Evolutionary conservation across 106 monocot species (phyloP), one percentile per base, ranked within the genome.

Genomic region (Dendrobium nobile): DNA sequence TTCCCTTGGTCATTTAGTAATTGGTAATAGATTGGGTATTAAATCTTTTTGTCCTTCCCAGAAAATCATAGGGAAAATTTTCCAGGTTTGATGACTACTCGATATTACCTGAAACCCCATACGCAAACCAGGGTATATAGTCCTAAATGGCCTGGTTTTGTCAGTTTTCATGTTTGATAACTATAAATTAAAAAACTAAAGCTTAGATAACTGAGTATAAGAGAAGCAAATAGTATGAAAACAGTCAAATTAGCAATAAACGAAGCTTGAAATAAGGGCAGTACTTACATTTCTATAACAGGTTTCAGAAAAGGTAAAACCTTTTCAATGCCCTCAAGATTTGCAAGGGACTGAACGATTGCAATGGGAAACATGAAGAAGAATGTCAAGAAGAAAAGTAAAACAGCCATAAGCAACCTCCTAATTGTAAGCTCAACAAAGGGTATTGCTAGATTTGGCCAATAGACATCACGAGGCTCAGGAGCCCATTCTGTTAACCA

Each of bases 401-500:
- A 81, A 51, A 96, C 85, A 70, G 89, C 86, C 85, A 93, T 91
- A 54, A 91, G 81, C 79, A 93, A 80, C 85, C 89, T 91, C 56
- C 96, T 81, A 31, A 96, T 55, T 20, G 93, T 87, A 28, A 91
- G 80, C 58, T 85, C 84, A 58, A 96, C 89, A 90, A 88, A 91
- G 28, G 96, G 96, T 74, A 96, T 91, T 78, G 96, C 79, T 41
- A 96, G 89, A 90, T 93, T 96, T 41, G 85, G 72, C 96, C 96
- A 96, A 77, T 93, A 91, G 72, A 96, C 93, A 87, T 96, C 96
- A 77, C 96, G 87, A 80, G 96, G 96, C 58, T 96, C 96, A 67
- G 96, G 93, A 82, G 96, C 96, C 96, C 96, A 96, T 33, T 96
- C 93, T 44, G 96, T 91, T 77, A 96, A 83, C 96, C 96, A 96